Evolutionary conservation across 305 asterid species (phyloP).

Genomic region (Fraxinus dipetala): DNA sequence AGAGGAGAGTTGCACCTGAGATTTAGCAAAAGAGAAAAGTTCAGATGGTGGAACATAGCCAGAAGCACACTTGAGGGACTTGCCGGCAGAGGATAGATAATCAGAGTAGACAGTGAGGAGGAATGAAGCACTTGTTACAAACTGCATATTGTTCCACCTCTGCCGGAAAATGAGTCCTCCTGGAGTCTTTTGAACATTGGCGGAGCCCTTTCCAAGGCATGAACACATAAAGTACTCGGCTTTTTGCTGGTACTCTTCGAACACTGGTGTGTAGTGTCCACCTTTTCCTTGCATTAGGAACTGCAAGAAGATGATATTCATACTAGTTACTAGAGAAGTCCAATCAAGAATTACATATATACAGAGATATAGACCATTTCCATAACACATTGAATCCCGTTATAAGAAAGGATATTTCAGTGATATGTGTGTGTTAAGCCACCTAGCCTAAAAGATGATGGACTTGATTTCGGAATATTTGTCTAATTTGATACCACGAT

Average conservation of each 20-base stretch:
- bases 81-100: slow-evolving; percentile 71
- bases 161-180: slow-evolving; percentile 88
- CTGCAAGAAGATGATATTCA: slow-evolving; percentile 35
- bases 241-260: slow-evolving; percentile 66
- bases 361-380: neutral
- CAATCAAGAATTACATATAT: neutral
- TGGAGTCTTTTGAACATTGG: slow-evolving; percentile 80
- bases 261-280: slow-evolving; percentile 54
- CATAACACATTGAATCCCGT: neutral
- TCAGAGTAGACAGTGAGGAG: slow-evolving; percentile 85
- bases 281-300: slow-evolving; percentile 82
- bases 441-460: neutral
- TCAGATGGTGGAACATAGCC: slow-evolving; percentile 66
- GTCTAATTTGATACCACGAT: neutral
- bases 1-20: slow-evolving; percentile 56
- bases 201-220: slow-evolving; percentile 75
- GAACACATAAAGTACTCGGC: slow-evolving; percentile 96
- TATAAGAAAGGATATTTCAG: neutral
- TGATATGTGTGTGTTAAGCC: neutral
- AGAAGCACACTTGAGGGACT: slow-evolving; percentile 55
- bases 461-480: neutral
- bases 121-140: slow-evolving; percentile 91
- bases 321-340: neutral
- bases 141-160: slow-evolving; percentile 97
- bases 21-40: slow-evolving; percentile 77